These are phyloP conservation scores for Clohesyomyces aquaticus DNA, from an alignment of 495 filamentous ascomycete genomes.

Conservation along the genomic window DNA sequence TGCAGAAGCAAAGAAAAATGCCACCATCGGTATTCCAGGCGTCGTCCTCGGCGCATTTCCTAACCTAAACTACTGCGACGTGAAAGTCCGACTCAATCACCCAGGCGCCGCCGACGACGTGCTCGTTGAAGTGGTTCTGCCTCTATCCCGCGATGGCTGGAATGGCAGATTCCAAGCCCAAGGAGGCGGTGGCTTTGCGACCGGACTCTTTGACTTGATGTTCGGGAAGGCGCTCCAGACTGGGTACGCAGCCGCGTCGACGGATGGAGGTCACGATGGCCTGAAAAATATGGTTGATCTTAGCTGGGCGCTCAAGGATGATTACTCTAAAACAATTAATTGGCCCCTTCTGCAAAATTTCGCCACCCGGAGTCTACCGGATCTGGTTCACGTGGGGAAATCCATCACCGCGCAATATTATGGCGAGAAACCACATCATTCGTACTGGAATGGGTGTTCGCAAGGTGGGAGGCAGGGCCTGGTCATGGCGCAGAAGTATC, in stretches of 20 bases:
- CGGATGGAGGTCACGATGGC: slow-evolving; percentile 22
- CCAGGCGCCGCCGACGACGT: slow-evolving; percentile 25
- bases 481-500: slow-evolving; percentile 36
- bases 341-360: slow-evolving; percentile 30
- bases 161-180: slow-evolving; percentile 33
- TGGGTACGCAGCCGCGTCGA: slow-evolving; percentile 24
- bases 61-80: slow-evolving; percentile 26
- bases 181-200: slow-evolving; percentile 25
- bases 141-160: slow-evolving; percentile 10
- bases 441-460: slow-evolving; percentile 36
- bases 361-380: slow-evolving; percentile 23
- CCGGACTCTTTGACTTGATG: slow-evolving; percentile 11
- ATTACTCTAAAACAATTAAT: slow-evolving; percentile 24
- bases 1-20: slow-evolving; percentile 4
- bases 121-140: slow-evolving; percentile 20
- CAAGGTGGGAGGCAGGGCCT: slow-evolving; percentile 32
- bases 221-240: slow-evolving; percentile 11
- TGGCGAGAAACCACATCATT: slow-evolving; percentile 22
- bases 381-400: slow-evolving; percentile 26
- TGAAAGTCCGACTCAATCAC: slow-evolving; percentile 26
- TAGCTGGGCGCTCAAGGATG: slow-evolving; percentile 18
- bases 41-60: not conserved
- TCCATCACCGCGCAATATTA: slow-evolving; percentile 27
- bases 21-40: not conserved
- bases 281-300: not conserved